Evolutionary conservation across 352 stramenopile species (phyloP), one percentile per base, ranked within the genome.

Genomic region (Phytophthora hybrid): DNA sequence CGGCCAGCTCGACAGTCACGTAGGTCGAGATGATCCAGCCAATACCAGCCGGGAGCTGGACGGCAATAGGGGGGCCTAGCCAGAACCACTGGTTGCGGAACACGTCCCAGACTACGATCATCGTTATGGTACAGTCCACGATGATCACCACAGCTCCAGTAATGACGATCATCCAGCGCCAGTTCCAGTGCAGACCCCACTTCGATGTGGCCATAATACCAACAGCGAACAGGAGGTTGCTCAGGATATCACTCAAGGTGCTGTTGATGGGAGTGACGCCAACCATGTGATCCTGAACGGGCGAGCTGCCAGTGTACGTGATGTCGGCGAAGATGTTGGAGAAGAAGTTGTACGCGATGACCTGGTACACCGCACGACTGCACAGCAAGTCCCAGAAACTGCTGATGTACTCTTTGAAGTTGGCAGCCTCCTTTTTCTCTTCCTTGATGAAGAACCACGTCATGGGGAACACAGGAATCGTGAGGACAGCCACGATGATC

Each of bases 261-360:
- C 66, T 70, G 66, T 82, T 83, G 34, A 86, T 63, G 1, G 76
- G 70, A 7, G 71, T 76, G 37, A 79, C 74, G 5, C 60, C 56
- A 5, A 72, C 75, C 76, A 80, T 83, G 70, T 80, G 74, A 21
- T 44, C 59, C 31, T 75, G 51, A 8, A 83, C 58, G 5, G 77
- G 75, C 1, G 57, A 66, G 19, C 64, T 68, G 23, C 55, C 74
- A 2, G 71, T 81, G 66, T 77, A 79, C 66, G 59, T 59, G 46
- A 86, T 76, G 26, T 49, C 55, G 1, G 56, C 60, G 71, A 88
- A 84, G n/a, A 87, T 58, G 23, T 59, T 62, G 10, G 41, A 39
- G 57, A 84, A 75, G 57, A 89, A 84, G 55, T 74, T 69, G 67
- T 77, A 88, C 13, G 61, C 26, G 29, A 89, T 68, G 54, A 87